Base-by-base conservation (phyloP, 2,329 filamentous ascomycete genomes). In the Aspergillus hiratsukae region DNA sequence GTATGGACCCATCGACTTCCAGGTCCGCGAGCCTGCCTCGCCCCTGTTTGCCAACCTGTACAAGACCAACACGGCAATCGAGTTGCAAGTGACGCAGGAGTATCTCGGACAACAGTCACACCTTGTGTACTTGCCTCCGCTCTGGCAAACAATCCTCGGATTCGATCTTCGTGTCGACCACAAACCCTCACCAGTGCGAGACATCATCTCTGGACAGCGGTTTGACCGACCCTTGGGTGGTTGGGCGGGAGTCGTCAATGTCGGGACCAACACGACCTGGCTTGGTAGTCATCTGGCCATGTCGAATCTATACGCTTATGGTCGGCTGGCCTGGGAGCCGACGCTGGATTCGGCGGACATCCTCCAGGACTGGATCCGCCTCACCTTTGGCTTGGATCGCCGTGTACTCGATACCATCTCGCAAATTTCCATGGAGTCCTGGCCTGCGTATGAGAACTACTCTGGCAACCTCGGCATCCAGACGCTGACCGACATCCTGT, bases 1-100 rank as follows among this genome's bases (percentile, higher is more conserved):
- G 70, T 88, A 87, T 59, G 87, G 87, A 0, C 86, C 87, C 0
- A 89, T 89, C 57, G 87, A 90, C 66, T 89, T 90, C 69, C 87
- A 89, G 64, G 84, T 89, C 10, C 81, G 87, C 37, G 87, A 89
- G 67, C 83, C 87, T 1, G 72, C 80, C 1, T 87, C 83, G 3
- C 87, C 87, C 0, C 72, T 90, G 1, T 88, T 90, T 59, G 79
- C 77, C 5, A 76, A 80, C 48, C 63, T 83, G 6, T 68, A 63
- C 43, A 67, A 80, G 3, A 81, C 79, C 0, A 78, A 69, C 48
- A 73, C 69, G 10, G 83, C 84, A 0, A 83, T 89, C 40, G 87
- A 90, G 68, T 75, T 89, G 1, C 80, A 89, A 65, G 79, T 90
- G 19, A 80, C 81, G 0, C 87, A 88, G 64, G 87, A 90, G 64